These are phyloP conservation scores for Podaxis sp. DNA, from an alignment of 768 basidiomycete genomes.

Conservation along the genomic window DNA sequence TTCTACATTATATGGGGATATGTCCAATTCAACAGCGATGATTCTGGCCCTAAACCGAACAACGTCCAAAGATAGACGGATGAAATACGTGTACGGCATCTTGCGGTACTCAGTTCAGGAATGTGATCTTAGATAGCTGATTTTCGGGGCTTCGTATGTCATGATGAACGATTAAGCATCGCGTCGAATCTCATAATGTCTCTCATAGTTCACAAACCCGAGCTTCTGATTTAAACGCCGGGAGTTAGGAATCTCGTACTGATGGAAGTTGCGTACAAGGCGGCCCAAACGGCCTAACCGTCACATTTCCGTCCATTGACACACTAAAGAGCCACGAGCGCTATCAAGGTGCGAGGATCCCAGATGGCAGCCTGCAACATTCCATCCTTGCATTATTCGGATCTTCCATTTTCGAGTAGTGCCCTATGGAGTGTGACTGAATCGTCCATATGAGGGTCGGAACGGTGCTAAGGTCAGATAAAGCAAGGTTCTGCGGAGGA, in stretches of 20 bases:
- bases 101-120: not conserved
- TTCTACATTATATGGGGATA: constrained; percentile 10
- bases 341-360: constrained; percentile 11
- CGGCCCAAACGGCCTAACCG: not conserved
- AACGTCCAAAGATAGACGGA: constrained; percentile 24
- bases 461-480: not conserved
- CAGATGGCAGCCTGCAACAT: not conserved
- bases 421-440: not conserved
- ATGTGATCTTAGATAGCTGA: not conserved
- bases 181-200: not conserved
- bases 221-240: not conserved
- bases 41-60: constrained; percentile 23
- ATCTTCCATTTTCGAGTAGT: constrained; percentile 2
- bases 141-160: not conserved
- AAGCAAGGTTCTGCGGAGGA: not conserved
- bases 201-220: not conserved
- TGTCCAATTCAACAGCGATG: constrained; percentile 1
- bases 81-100: constrained; percentile 21
- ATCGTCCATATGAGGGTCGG: not conserved
- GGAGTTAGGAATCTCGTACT: not conserved
- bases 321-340: not conserved
- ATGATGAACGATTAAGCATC: not conserved
- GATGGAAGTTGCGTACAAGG: not conserved
- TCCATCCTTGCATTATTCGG: not conserved
- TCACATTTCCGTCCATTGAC: not conserved